phyloP scores from a whole-genome alignment of 2,329 filamentous ascomycete genomes.

The Colletotrichum costaricense region DNA sequence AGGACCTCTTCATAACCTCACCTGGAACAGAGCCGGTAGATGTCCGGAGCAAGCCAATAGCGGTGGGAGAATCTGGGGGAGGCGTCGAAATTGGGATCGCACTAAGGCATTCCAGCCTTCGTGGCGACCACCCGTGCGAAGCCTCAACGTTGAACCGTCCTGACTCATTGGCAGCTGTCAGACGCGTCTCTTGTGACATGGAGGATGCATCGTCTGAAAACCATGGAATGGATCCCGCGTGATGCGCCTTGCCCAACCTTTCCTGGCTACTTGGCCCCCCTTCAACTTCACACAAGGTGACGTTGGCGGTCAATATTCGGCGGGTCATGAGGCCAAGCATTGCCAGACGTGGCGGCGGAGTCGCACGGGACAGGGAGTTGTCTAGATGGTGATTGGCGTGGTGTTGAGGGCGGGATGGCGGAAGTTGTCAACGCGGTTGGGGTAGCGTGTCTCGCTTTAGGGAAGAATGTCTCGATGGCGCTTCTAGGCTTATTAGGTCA shows the following conservation, averaged over 20 bases:
- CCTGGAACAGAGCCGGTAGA: background rate
- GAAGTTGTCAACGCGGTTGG: background rate
- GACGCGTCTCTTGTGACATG: background rate
- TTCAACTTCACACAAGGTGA: background rate
- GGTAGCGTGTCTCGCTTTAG: background rate
- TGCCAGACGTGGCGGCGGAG: slow-evolving; percentile 19
- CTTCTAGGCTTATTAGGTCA: background rate
- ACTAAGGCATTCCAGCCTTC: slow-evolving; percentile 5
- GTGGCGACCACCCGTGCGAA: background rate
- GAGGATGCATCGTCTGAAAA: background rate
- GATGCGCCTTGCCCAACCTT: slow-evolving; percentile 15
- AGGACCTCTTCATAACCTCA: background rate
- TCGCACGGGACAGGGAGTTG: background rate
- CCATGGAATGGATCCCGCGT: slow-evolving; percentile 6
- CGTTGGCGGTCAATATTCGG: slow-evolving; percentile 4
- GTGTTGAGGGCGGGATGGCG: background rate
- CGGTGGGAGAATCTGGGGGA: background rate
- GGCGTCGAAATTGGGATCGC: slow-evolving; percentile 9
- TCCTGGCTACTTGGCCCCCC: background rate
- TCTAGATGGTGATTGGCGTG: slow-evolving; percentile 17
- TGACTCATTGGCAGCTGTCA: slow-evolving; percentile 27
- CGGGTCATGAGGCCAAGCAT: slow-evolving; percentile 16
- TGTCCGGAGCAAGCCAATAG: background rate
- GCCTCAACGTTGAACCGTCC: slow-evolving; percentile 14
- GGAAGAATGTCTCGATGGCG: slow-evolving; percentile 8